Conservation (phyloP, 2,329 filamentous ascomycete species). For the Lachnellula occidentalis region DNA sequence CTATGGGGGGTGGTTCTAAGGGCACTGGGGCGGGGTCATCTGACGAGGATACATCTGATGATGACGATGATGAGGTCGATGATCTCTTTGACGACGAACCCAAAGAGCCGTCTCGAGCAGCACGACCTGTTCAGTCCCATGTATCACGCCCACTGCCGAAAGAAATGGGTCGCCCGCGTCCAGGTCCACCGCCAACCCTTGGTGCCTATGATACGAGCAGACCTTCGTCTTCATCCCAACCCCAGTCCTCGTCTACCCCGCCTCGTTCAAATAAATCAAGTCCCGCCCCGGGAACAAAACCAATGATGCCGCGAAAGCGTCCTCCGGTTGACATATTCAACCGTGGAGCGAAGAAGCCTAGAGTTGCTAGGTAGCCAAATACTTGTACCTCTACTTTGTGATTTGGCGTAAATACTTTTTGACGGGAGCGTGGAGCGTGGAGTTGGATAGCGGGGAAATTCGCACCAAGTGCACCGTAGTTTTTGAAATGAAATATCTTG, state of each 20-base stretch:
- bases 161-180: background rate
- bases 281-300: slow-evolving; percentile 11
- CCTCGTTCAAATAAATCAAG: slow-evolving; percentile 3
- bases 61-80: slow-evolving; percentile 20
- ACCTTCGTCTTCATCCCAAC: background rate
- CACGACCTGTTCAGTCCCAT: background rate
- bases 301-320: slow-evolving; percentile 20
- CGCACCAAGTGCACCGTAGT: background rate
- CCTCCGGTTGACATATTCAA: slow-evolving; percentile 26
- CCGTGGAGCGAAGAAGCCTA: slow-evolving; percentile 17
- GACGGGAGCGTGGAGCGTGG: background rate
- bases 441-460: background rate
- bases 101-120: background rate
- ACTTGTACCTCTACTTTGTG: background rate
- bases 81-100: slow-evolving; percentile 23
- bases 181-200: background rate
- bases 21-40: slow-evolving; percentile 10
- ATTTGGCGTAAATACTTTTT: background rate
- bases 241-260: background rate
- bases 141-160: background rate
- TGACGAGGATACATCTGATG: slow-evolving; percentile 21
- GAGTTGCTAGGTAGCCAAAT: slow-evolving; percentile 3
- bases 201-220: slow-evolving; percentile 5
- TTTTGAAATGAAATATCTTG: background rate
- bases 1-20: slow-evolving; percentile 2